A percentile compares a stretch with the other conserved stretches of the same genome.
phyloP scores from a whole-genome alignment of 2,329 filamentous ascomycete species.

The Pseudonectria foliicola region DNA sequence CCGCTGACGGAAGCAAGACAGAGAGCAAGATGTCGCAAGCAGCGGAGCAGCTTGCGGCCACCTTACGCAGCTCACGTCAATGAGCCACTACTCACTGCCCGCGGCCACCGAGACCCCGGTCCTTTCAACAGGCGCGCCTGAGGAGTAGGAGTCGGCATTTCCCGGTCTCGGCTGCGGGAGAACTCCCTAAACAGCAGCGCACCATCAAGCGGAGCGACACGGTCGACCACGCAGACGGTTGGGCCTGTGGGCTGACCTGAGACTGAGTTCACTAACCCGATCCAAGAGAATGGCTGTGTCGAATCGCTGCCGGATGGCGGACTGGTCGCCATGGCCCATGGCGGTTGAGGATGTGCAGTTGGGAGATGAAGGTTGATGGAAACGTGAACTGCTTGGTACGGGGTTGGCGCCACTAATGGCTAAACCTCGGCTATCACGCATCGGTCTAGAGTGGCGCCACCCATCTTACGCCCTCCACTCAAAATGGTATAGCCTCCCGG shows the following conservation, averaged over 20 bases:
- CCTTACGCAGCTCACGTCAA: constrained; percentile 1
- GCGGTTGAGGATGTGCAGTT: neutral
- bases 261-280: constrained; percentile 2
- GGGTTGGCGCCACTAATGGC: no score
- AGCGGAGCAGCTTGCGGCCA: neutral
- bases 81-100: constrained; percentile 2
- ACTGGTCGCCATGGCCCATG: constrained; percentile 3
- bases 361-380: neutral
- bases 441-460: no score
- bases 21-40: constrained; percentile 2
- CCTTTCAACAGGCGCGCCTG: constrained; percentile 5
- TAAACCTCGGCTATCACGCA: no score
- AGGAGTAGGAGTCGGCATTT: constrained; percentile 5
- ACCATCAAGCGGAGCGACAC: constrained; percentile 2
- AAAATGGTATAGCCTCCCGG: no score
- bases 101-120: constrained; percentile 6
- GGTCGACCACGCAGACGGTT: neutral
- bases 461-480: no score
- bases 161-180: constrained; percentile 2
- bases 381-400: no score
- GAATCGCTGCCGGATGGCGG: neutral
- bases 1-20: constrained; percentile 4
- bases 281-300: constrained; percentile 4
- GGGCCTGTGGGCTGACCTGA: constrained; percentile 1
- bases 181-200: constrained; percentile 1